Base-by-base conservation (phyloP, 352 stramenopile species). In the Globisporangium barbulae region DNA sequence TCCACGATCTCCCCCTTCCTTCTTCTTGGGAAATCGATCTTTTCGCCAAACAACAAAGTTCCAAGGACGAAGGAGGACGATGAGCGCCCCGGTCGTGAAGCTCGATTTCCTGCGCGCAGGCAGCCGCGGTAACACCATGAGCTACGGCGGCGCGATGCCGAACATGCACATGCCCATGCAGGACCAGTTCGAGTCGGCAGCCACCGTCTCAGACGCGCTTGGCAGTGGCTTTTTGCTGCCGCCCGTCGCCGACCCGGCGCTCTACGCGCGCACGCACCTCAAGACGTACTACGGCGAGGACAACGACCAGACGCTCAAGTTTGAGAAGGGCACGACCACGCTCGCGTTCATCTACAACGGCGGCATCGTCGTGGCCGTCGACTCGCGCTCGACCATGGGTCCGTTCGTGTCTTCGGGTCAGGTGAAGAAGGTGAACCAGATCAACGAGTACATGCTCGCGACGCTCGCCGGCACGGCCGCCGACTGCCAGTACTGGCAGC, bases 361-460 rank as follows among this genome's bases (percentile, higher is more conserved):
- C 49, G 94, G 98, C 53, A 98, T 99, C 67, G 89, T 99, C 67
- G 96, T 99, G 31, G 96, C 93, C 56, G 98, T 99, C 39, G 98
- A 99, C 83, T 99, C 97, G 61, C 92, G 98, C 65, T 98, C 97
- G 39, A 99, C 98, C 33, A 98, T 99, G 92, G 98, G 98, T 9
- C 83, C 95, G 37, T 99, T 99, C 91, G 98, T 99, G 52, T 94
- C 97, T 9, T 99, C 97, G 31, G 91, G 97, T 28, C 97, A 98
- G 42, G 97, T 99, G 31, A 98, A 99, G 74, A 99, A 99, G 82
- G 88, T 99, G 19, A 99, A 99, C 81, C 93, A 98, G 79, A 99
- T 99, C 81, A 99, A 99, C 82, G 97, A 98, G 28, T 99, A 99
- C 74, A 96, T 99, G 45, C 81, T 99, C 1, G 98, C 97, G 45